These are phyloP conservation scores for Acacia pycnantha DNA, from an alignment of 331 rosid species.

Conservation along the genomic window DNA sequence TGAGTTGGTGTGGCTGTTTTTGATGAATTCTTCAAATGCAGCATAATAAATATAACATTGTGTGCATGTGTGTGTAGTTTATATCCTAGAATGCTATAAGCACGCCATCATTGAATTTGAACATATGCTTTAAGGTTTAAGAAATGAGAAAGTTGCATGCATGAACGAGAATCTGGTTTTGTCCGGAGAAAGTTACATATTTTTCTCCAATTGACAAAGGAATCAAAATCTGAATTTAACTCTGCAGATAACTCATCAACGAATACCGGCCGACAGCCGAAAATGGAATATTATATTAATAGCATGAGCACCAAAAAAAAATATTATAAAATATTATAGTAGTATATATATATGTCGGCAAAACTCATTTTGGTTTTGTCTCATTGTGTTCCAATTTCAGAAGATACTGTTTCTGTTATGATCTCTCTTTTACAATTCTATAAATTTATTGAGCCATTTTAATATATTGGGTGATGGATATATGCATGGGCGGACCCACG, in stretches of 20 bases:
- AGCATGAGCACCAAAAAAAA: neutral
- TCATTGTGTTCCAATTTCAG: neutral
- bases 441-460: neutral
- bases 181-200: neutral
- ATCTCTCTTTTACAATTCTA: neutral
- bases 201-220: neutral
- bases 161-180: neutral
- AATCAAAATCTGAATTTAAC: neutral
- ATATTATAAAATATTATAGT: too few relatives aligned
- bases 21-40: neutral
- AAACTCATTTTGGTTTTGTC: neutral
- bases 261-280: neutral
- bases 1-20: neutral
- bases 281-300: neutral
- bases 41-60: neutral
- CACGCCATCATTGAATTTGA: neutral
- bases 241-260: neutral
- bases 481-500: too few relatives aligned
- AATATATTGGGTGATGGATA: neutral
- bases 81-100: neutral
- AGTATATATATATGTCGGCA: neutral
- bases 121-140: neutral
- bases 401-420: neutral
- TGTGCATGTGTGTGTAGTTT: neutral
- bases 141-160: slow-evolving; percentile 6